Base-by-base conservation (phyloP, 495 filamentous ascomycete species). In the Apodospora peruviana region DNA sequence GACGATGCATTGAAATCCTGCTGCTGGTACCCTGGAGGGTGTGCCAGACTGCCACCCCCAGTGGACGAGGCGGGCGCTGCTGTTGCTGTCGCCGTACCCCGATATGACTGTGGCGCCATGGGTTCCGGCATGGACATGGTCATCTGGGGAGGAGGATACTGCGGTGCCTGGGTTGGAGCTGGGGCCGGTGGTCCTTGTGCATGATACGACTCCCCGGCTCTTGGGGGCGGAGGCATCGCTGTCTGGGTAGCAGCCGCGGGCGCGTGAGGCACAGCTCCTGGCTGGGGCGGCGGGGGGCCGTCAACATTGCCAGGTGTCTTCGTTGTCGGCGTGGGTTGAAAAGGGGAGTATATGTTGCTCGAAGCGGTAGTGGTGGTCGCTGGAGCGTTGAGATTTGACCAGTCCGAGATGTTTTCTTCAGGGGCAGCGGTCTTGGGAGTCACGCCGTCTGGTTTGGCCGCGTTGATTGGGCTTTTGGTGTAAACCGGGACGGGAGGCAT, bases 401-500 rank as follows among this genome's bases (percentile, higher is more conserved):
- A n/a, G n/a, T n/a, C n/a, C n/a, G n/a, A n/a, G n/a, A n/a, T n/a
- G n/a, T n/a, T n/a, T n/a, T n/a, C n/a, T n/a, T n/a, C n/a, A 12
- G 36, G 5, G 18, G 4, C 39, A 20, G 71, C 66, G 47, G 80
- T 79, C 64, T 77, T 64, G 41, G 72, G 72, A 42, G 75, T 74
- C 27, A 71, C 53, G 36, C 69, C 75, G 16, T 69, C 64, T 17
- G 78, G 62, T 58, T 79, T 81, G 32, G 70, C 71, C 9, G 74
- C 57, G 42, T 70, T 77, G 55, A 86, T 79, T 41, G 83, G 81
- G 40, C 76, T 75, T 34, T 82, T 68, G 18, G 71, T 76, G 70
- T 83, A 78, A 22, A 83, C 70, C 36, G 65, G 75, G 52, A 86
- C 78, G 4, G 79, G 78, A 9, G 78, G 66, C 74, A 83, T 83